These are phyloP conservation scores for Skeletonema potamos DNA, from an alignment of 108 stramenopile genomes.

Conservation along the genomic window DNA sequence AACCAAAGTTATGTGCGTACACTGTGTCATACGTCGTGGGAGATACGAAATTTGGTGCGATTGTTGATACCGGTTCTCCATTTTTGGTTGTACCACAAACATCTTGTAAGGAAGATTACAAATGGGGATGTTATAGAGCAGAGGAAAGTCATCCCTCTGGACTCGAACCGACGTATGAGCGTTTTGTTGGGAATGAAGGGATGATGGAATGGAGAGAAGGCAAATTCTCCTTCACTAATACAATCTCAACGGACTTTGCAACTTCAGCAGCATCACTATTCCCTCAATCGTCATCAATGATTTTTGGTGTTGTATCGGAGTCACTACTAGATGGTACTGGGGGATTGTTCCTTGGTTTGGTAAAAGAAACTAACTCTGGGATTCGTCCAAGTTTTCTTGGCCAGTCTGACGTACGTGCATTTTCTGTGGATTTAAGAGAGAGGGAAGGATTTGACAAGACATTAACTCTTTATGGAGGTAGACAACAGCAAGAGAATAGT, in stretches of 20 bases:
- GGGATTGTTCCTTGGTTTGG: constrained; percentile 46
- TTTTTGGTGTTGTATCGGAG: constrained; percentile 44
- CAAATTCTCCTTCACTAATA: constrained; percentile 5
- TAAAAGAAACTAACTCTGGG: constrained; percentile 37
- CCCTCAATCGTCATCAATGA: constrained; percentile 26
- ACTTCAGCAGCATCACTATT: constrained; percentile 17
- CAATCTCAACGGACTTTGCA: background rate
- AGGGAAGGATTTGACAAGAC: constrained; percentile 10
- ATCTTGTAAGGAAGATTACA: constrained; percentile 24
- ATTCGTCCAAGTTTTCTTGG: constrained; percentile 49
- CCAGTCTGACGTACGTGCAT: constrained; percentile 37
- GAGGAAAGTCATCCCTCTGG: constrained; percentile 14
- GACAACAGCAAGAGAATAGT: background rate
- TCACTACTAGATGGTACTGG: constrained; percentile 42
- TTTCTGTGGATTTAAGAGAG: constrained; percentile 34
- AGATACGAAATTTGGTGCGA: constrained; percentile 30
- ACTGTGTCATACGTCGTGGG: constrained; percentile 27
- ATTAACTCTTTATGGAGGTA: constrained; percentile 46
- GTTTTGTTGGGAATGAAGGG: constrained; percentile 44
- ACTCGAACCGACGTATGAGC: constrained; percentile 21
- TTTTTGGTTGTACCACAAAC: constrained; percentile 37
- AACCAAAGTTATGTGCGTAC: constrained; percentile 27
- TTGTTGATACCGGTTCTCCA: constrained; percentile 37
- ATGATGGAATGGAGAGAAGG: constrained; percentile 42
- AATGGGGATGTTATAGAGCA: constrained; percentile 34